Conservation (phyloP, 148 eudicot genomes). For the Simmondsia chinensis region DNA sequence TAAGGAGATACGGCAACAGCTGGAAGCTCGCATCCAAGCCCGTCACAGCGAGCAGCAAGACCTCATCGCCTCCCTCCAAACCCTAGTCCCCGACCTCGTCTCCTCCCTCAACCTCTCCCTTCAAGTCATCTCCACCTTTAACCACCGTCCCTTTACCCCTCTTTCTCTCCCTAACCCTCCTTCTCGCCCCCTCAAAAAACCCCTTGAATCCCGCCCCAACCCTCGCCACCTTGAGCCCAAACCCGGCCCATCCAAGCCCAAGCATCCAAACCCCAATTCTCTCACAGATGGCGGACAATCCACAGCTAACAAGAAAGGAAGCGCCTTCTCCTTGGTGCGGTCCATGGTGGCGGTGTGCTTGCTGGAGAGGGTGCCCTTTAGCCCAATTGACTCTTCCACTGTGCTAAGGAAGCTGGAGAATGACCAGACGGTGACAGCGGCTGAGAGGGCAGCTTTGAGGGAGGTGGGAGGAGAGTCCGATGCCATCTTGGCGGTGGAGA, state of each 20-base stretch:
- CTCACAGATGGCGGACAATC: background rate
- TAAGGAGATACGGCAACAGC: conserved; percentile 41
- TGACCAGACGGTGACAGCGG: conserved; percentile 21
- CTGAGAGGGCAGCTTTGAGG: conserved; percentile 53
- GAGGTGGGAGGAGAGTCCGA: conserved; percentile 67
- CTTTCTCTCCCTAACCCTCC: conserved; percentile 21
- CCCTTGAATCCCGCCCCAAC: conserved; percentile 4
- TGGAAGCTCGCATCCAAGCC: conserved; percentile 42
- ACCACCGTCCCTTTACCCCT: conserved; percentile 41
- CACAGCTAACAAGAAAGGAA: conserved; percentile 19
- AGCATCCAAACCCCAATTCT: conserved; percentile 1
- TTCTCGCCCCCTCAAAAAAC: conserved; percentile 10
- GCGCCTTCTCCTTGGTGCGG: conserved; percentile 43
- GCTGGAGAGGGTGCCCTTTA: conserved; percentile 62
- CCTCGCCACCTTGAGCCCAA: background rate
- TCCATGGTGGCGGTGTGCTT: conserved; percentile 70
- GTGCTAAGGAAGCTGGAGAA: conserved; percentile 74
- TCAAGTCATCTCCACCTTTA: conserved; percentile 54
- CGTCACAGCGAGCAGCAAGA: conserved; percentile 45
- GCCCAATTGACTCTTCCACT: conserved; percentile 61
- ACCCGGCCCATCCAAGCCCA: conserved; percentile 3
- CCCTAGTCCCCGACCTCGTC: conserved; percentile 63
- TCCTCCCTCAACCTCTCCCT: conserved; percentile 76
- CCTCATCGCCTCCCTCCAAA: conserved; percentile 61
- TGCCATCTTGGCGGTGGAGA: conserved; percentile 50